Evolutionary conservation across 371 early-diverging fungal genomes (phyloP).

Genomic region (Lichtheimia corymbifera): DNA sequence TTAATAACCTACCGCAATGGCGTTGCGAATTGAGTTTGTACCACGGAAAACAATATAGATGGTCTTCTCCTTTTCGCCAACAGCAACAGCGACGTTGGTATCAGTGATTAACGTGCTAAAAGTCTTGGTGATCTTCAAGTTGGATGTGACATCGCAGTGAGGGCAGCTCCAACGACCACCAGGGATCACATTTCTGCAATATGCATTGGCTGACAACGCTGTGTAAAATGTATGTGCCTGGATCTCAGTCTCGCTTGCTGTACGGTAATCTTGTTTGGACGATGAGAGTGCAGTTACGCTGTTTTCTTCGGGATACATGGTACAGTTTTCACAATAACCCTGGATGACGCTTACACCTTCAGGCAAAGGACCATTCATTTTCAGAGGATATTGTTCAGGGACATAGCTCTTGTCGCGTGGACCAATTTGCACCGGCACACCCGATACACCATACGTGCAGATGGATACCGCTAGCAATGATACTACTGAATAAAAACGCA

Average conservation of each 20-base stretch:
- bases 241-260: conserved; percentile 9
- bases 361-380: no score
- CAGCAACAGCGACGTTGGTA: conserved; percentile 19
- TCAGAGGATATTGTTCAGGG: no score
- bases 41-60: conserved; percentile 28
- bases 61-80: conserved; percentile 17
- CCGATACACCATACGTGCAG: no score
- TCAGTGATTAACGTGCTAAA: conserved; percentile 18
- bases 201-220: conserved; percentile 16
- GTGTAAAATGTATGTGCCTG: conserved; percentile 9
- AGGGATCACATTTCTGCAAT: conserved; percentile 19
- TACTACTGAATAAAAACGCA: no score
- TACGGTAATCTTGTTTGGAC: neutral
- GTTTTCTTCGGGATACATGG: no score
- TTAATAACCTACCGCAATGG: conserved; percentile 18
- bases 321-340: no score
- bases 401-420: neutral
- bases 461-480: no score
- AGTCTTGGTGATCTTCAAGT: conserved; percentile 16
- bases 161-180: conserved; percentile 15
- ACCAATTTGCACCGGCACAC: no score
- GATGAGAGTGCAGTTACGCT: neutral
- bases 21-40: conserved; percentile 22
- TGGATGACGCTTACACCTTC: no score
- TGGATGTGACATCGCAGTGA: conserved; percentile 11